A percentile compares a stretch with the other conserved stretches of the same genome.
Conservation (phyloP, 345 rosid species). For the Eucalyptus fibrosa region DNA sequence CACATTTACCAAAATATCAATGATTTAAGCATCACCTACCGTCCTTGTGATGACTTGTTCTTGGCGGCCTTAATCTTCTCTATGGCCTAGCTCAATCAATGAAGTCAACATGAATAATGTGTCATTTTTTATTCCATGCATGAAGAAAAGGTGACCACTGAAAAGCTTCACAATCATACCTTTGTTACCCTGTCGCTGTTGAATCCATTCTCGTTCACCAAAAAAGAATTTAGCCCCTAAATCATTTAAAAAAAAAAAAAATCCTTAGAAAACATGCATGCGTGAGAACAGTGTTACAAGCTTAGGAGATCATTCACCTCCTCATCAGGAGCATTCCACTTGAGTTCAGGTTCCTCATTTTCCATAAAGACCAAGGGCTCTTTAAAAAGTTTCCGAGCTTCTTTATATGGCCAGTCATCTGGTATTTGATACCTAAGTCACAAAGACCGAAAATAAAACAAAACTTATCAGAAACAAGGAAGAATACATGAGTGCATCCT, state of each 20-base stretch:
- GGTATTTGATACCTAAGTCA: slow-evolving; percentile 65
- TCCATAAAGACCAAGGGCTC: slow-evolving; percentile 60
- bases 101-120: background rate
- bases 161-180: slow-evolving; percentile 15
- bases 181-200: slow-evolving; percentile 74
- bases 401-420: slow-evolving; percentile 81
- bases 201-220: slow-evolving; percentile 96
- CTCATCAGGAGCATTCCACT: slow-evolving; percentile 86
- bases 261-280: background rate
- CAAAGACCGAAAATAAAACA: background rate
- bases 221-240: slow-evolving; percentile 20
- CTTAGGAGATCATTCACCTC: slow-evolving; percentile 29
- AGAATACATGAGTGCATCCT: background rate
- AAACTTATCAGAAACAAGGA: background rate
- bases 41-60: slow-evolving; percentile 93
- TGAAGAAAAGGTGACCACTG: background rate
- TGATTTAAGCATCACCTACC: slow-evolving; percentile 21
- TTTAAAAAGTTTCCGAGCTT: slow-evolving; percentile 70
- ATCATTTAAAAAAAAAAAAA: background rate
- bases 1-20: background rate
- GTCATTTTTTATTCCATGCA: background rate
- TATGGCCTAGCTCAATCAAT: slow-evolving; percentile 39
- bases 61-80: slow-evolving; percentile 92
- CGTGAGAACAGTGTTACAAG: background rate
- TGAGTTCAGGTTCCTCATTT: slow-evolving; percentile 52